Evolutionary conservation across 1,284 basidiomycete genomes (phyloP).

Genomic region (Fomes fomentarius): DNA sequence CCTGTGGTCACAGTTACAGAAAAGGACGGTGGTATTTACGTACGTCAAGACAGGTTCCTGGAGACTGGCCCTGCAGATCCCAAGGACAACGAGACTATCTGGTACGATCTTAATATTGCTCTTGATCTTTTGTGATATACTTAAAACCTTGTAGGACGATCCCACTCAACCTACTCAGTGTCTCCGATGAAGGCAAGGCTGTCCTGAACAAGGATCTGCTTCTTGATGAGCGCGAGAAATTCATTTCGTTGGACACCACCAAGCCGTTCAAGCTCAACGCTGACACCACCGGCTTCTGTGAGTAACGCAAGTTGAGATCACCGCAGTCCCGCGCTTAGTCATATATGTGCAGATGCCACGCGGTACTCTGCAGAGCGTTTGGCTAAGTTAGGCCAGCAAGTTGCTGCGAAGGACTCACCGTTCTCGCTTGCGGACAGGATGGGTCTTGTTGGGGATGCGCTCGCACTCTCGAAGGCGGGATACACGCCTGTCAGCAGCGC

Average conservation of each 20-base stretch:
- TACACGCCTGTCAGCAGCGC: constrained; percentile 78
- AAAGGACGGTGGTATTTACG: constrained; percentile 64
- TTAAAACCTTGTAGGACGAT: constrained; percentile 56
- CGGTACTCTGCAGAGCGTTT: constrained; percentile 86
- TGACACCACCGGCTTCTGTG: constrained; percentile 88
- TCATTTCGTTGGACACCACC: constrained; percentile 69
- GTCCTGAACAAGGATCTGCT: constrained; percentile 68
- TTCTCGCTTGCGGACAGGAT: constrained; percentile 77
- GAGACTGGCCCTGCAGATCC: constrained; percentile 80
- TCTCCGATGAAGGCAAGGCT: constrained; percentile 60
- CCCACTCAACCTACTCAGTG: constrained; percentile 79
- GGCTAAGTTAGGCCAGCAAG: constrained; percentile 79
- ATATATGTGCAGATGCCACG: constrained; percentile 70
- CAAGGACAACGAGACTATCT: constrained; percentile 91
- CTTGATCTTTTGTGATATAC: constrained; percentile 2
- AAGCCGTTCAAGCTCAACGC: constrained; percentile 89
- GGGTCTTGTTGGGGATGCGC: constrained; percentile 85
- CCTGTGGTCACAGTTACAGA: constrained; percentile 91
- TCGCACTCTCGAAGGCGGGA: constrained; percentile 83
- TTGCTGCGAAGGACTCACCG: constrained; percentile 62
- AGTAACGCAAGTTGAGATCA: constrained; percentile 34
- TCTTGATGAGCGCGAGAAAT: constrained; percentile 72
- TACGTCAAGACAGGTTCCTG: constrained; percentile 93
- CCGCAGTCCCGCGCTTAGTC: background rate
- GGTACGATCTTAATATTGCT: constrained; percentile 48